phyloP scores from a whole-genome alignment of 306 rosid genomes.

The Nissolia schottii region DNA sequence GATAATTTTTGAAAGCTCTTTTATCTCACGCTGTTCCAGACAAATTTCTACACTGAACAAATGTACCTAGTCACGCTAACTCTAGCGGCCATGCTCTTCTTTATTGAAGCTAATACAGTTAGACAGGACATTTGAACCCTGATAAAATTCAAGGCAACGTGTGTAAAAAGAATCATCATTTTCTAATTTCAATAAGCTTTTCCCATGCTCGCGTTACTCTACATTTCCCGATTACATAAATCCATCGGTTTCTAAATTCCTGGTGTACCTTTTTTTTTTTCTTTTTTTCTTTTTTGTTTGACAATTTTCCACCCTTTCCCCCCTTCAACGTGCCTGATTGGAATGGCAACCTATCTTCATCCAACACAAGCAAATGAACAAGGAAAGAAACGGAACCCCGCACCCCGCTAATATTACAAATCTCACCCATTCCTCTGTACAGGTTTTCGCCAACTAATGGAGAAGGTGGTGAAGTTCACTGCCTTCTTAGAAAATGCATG shows the following conservation, averaged over 20 bases:
- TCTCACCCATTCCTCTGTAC: constrained; percentile 86
- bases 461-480: constrained; percentile 33
- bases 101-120: background rate
- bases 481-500: constrained; percentile 30
- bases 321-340: constrained; percentile 34
- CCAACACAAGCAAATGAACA: constrained; percentile 60
- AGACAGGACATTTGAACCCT: constrained; percentile 3
- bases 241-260: constrained; percentile 59
- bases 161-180: constrained; percentile 60
- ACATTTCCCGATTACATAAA: constrained; percentile 73
- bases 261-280: constrained; percentile 33
- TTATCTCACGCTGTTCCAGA: background rate
- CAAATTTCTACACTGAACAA: background rate
- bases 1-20: too few species aligned
- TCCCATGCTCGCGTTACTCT: constrained; percentile 60
- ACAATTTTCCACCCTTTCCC: constrained; percentile 17
- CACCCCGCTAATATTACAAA: constrained; percentile 64
- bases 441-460: constrained; percentile 46
- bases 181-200: constrained; percentile 61
- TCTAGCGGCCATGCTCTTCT: constrained; percentile 9
- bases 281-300: constrained; percentile 31
- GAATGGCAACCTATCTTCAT: constrained; percentile 37
- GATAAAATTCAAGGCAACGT: constrained; percentile 16
- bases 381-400: constrained; percentile 48
- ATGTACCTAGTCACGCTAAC: background rate